These are phyloP conservation scores for Penicillium sp. DNA, from an alignment of 2,329 filamentous ascomycete genomes.

Conservation along the genomic window DNA sequence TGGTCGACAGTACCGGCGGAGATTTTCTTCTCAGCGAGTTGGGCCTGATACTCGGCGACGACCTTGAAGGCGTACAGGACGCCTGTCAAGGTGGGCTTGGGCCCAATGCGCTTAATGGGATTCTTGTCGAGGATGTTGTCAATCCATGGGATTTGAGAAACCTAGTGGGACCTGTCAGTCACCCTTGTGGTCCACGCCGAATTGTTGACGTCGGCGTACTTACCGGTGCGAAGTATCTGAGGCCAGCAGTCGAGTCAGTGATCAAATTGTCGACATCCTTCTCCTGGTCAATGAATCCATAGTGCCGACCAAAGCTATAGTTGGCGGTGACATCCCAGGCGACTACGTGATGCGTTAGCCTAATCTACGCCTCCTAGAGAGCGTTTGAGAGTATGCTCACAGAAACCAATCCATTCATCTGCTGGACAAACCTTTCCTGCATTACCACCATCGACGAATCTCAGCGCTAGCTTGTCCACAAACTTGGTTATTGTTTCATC, in stretches of 20 bases:
- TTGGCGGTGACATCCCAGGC: conserved; percentile 28
- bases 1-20: conserved; percentile 26
- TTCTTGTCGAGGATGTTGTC: conserved; percentile 34
- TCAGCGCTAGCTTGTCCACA: conserved; percentile 23
- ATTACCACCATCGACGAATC: conserved; percentile 22
- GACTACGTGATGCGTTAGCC: conserved; percentile 6
- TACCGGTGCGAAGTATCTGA: conserved; percentile 29
- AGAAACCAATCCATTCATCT: conserved; percentile 26
- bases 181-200: not conserved
- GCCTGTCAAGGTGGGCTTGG: conserved; percentile 22
- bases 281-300: conserved; percentile 28
- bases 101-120: conserved; percentile 28
- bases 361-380: too few species aligned
- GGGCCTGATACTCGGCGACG: conserved; percentile 20
- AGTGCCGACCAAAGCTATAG: conserved; percentile 23
- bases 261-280: conserved; percentile 29
- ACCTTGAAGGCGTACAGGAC: conserved; percentile 25
- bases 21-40: conserved; percentile 14
- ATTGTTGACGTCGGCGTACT: not conserved
- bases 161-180: conserved; percentile 1
- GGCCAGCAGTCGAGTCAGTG: conserved; percentile 21
- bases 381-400: conserved; percentile 6
- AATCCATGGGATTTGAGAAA: conserved; percentile 28
- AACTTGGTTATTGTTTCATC: conserved; percentile 28
- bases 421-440: conserved; percentile 18